phyloP scores from a whole-genome alignment of 345 rosid genomes.

The Garcia nutans region DNA sequence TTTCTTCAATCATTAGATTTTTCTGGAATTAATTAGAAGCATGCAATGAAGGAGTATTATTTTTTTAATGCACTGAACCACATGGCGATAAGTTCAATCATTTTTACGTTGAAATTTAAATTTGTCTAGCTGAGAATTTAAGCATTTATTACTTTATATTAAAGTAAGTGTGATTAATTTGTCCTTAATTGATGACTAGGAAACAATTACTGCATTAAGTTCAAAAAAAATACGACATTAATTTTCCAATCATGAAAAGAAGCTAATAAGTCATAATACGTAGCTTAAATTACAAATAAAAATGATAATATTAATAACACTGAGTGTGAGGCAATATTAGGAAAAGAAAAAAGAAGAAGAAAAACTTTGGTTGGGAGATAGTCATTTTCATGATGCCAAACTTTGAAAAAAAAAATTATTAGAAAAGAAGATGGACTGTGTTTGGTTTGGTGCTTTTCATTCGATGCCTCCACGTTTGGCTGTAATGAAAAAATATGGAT shows the following conservation, averaged over 20 bases:
- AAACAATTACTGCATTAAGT: too few species aligned
- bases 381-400: constrained; percentile 23
- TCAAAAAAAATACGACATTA: too few species aligned
- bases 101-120: not conserved
- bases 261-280: not conserved
- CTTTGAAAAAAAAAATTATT: not conserved
- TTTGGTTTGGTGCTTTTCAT: not conserved
- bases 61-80: too few species aligned
- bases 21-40: too few species aligned
- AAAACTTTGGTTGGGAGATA: constrained; percentile 5
- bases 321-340: not conserved
- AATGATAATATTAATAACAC: not conserved
- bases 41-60: too few species aligned
- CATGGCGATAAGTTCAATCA: not conserved
- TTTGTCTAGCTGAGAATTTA: not conserved
- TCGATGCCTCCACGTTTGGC: not conserved
- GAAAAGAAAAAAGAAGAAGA: not conserved
- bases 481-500: too few species aligned
- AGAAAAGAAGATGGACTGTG: not conserved
- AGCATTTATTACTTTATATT: too few species aligned
- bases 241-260: too few species aligned
- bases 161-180: too few species aligned
- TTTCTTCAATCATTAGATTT: too few species aligned
- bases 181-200: too few species aligned
- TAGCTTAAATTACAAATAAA: not conserved